Conservation (phyloP, 768 basidiomycete genomes). For the Agaricus bisporus region DNA sequence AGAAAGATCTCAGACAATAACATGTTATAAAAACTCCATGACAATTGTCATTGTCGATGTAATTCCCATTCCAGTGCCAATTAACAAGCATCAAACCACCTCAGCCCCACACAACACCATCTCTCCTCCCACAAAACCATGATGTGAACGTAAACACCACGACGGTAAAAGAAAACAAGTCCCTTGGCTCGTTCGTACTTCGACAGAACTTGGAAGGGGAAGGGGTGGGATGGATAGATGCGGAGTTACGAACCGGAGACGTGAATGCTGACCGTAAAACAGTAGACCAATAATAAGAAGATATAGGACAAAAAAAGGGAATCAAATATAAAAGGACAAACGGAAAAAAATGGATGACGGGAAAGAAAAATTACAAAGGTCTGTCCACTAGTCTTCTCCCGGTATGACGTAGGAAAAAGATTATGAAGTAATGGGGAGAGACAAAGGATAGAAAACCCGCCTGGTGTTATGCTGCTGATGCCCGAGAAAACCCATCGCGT, state of each 20-base stretch:
- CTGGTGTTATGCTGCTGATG: not conserved
- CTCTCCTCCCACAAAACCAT: no score
- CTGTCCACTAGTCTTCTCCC: not conserved
- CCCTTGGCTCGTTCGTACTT: no score
- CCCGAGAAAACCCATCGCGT: not conserved
- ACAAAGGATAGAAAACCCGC: not conserved
- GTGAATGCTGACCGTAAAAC: constrained; percentile 9
- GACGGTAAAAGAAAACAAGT: no score
- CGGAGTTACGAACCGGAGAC: no score
- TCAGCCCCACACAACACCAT: no score
- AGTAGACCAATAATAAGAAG: constrained; percentile 6
- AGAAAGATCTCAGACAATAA: no score
- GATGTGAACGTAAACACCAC: no score
- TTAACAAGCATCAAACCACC: no score
- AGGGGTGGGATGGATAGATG: no score
- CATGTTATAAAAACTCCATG: no score
- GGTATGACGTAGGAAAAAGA: not conserved
- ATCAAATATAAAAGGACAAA: not conserved
- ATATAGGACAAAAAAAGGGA: constrained; percentile 2
- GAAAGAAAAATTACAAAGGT: not conserved
- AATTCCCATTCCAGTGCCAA: no score
- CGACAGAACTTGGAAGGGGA: not conserved
- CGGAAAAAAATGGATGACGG: not conserved
- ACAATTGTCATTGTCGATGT: no score
- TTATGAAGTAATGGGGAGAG: not conserved